These are phyloP conservation scores for Penicillium aurantiogriseum DNA, from an alignment of 2,329 filamentous ascomycete genomes.

Conservation along the genomic window DNA sequence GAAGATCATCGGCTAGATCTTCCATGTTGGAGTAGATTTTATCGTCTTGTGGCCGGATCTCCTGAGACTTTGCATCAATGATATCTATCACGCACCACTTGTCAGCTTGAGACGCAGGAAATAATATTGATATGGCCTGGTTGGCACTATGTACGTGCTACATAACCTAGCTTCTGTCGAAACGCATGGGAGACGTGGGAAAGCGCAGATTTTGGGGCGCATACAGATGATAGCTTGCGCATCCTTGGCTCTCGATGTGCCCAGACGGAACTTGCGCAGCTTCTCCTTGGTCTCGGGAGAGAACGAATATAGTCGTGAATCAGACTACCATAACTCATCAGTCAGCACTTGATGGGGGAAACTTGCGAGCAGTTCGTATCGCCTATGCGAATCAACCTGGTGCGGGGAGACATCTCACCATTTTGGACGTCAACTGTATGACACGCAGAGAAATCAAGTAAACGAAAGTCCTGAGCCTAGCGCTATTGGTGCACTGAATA, in stretches of 20 bases:
- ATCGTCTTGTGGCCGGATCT: conserved; percentile 81
- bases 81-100: conserved; percentile 58
- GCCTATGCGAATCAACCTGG: neutral
- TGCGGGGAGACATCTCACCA: conserved; percentile 1
- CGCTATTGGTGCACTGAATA: neutral
- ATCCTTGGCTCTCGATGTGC: conserved; percentile 80
- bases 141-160: neutral
- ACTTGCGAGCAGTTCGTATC: neutral
- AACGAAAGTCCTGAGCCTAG: neutral
- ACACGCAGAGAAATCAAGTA: neutral
- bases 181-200: neutral
- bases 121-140: neutral
- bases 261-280: conserved; percentile 89
- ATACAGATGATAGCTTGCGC: conserved; percentile 94
- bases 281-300: conserved; percentile 84
- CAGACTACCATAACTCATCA: conserved; percentile 55
- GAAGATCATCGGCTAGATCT: conserved; percentile 82
- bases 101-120: neutral
- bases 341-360: neutral
- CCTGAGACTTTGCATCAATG: conserved; percentile 86
- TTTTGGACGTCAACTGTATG: neutral
- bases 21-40: conserved; percentile 78
- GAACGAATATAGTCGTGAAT: conserved; percentile 89
- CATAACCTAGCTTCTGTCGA: neutral
- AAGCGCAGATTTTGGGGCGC: conserved; percentile 35